Evolutionary conservation across 2,329 filamentous ascomycete genomes (phyloP).

Genomic region (Sporothrix mexicana): DNA sequence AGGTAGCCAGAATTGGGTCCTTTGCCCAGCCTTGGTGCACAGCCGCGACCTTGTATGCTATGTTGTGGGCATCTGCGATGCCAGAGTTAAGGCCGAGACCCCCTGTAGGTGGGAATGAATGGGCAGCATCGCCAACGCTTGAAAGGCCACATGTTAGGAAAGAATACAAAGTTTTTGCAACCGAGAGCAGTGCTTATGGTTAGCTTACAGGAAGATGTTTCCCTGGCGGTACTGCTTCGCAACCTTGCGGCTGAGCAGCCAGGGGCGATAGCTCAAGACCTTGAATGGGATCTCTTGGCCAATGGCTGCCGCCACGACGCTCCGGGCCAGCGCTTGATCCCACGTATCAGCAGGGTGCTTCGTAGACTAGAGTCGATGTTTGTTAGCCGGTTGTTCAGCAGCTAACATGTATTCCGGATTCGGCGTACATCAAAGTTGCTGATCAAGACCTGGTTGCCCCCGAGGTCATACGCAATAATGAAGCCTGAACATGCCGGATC

Average conservation of each 20-base stretch:
- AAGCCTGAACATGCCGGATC: background rate
- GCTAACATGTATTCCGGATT: background rate
- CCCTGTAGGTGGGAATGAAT: background rate
- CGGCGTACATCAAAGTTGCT: background rate
- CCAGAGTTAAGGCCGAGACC: conserved; percentile 2
- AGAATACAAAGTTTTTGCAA: background rate
- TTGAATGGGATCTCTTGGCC: background rate
- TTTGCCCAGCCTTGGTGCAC: background rate
- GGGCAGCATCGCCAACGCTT: background rate
- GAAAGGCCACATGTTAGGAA: too few species aligned
- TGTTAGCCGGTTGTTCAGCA: too few species aligned
- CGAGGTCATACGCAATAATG: background rate
- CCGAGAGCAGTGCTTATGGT: too few species aligned
- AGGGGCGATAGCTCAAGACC: background rate
- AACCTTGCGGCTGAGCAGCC: background rate
- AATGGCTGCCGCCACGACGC: background rate
- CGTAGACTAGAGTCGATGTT: background rate
- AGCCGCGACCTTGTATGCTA: background rate
- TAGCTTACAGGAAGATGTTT: background rate
- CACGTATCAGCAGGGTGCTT: too few species aligned
- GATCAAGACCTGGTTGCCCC: background rate
- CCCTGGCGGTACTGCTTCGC: background rate
- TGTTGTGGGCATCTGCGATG: background rate
- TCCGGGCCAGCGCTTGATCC: too few species aligned
- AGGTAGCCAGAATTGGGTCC: background rate